A percentile compares a stretch with the other conserved stretches of the same genome.
Conservation (phyloP, 352 stramenopile species). For the Pythium brassicae region DNA sequence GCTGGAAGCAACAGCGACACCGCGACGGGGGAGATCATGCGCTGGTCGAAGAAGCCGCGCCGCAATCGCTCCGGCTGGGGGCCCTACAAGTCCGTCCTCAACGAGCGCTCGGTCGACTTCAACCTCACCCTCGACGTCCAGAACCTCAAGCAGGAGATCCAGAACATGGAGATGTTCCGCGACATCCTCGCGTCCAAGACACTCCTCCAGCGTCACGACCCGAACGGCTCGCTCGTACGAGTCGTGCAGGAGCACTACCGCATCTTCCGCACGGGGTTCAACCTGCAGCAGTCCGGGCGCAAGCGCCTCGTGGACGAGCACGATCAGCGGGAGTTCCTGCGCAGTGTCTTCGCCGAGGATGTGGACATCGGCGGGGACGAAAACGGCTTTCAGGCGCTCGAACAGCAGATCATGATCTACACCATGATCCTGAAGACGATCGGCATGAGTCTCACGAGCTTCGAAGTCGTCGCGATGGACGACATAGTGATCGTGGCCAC, state of each 20-base stretch:
- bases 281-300: slow-evolving; percentile 4
- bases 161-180: slow-evolving; percentile 18
- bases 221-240: slow-evolving; percentile 22
- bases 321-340: slow-evolving; percentile 30
- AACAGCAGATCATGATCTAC: slow-evolving; percentile 40
- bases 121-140: slow-evolving; percentile 36
- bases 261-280: slow-evolving; percentile 22
- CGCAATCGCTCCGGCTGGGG: slow-evolving; percentile 12
- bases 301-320: slow-evolving; percentile 17
- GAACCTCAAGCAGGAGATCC: slow-evolving; percentile 34
- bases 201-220: slow-evolving; percentile 18
- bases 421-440: slow-evolving; percentile 41
- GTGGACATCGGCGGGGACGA: slow-evolving; percentile 32
- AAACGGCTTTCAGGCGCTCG: slow-evolving; percentile 27
- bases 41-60: slow-evolving; percentile 8
- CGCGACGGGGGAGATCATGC: not conserved
- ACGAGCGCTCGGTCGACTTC: slow-evolving; percentile 25
- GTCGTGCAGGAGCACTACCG: slow-evolving; percentile 22
- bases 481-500: slow-evolving; percentile 32
- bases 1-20: not conserved
- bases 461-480: slow-evolving; percentile 28
- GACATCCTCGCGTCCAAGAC: slow-evolving; percentile 24
- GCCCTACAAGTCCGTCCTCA: slow-evolving; percentile 15
- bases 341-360: slow-evolving; percentile 29
- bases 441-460: slow-evolving; percentile 19